A percentile compares a stretch with the other conserved stretches of the same genome.
Conservation (phyloP, 768 basidiomycete species). For the Lepiota brunneoincarnata region DNA sequence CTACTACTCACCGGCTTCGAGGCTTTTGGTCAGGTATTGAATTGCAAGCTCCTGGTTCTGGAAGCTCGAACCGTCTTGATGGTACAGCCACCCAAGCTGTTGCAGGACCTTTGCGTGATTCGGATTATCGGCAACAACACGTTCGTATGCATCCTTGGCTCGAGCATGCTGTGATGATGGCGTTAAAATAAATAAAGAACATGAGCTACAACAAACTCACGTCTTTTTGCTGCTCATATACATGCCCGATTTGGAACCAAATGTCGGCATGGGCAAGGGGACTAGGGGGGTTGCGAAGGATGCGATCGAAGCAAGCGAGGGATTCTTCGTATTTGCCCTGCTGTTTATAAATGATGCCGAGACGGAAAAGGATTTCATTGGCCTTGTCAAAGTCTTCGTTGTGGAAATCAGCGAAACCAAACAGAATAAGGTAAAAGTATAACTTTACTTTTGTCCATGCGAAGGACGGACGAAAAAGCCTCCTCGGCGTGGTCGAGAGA, state of each 20-base stretch:
- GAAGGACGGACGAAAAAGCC: slow-evolving; percentile 92
- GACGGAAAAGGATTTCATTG: slow-evolving; percentile 96
- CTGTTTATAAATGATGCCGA: slow-evolving; percentile 99
- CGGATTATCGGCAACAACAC: slow-evolving; percentile 90
- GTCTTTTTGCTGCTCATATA: slow-evolving; percentile 96
- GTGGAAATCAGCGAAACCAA: slow-evolving; percentile 20
- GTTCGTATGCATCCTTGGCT: slow-evolving; percentile 95
- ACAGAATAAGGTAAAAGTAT: slow-evolving; percentile 17
- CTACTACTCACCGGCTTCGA: slow-evolving; percentile 84
- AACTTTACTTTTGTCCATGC: slow-evolving; percentile 90
- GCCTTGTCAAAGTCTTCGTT: slow-evolving; percentile 91
- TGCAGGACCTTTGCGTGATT: slow-evolving; percentile 96
- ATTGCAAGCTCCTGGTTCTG: slow-evolving; percentile 96
- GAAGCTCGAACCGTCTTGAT: slow-evolving; percentile 92
- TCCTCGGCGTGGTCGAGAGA: slow-evolving; percentile 99
- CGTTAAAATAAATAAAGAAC: slow-evolving; percentile 6
- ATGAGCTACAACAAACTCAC: slow-evolving; percentile 44
- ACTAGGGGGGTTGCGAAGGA: slow-evolving; percentile 91
- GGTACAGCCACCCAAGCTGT: slow-evolving; percentile 97
- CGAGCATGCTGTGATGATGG: slow-evolving; percentile 61
- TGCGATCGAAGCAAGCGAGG: slow-evolving; percentile 92
- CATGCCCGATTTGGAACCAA: slow-evolving; percentile 99
- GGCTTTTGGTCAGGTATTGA: slow-evolving; percentile 87
- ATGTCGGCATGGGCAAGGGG: slow-evolving; percentile 97
- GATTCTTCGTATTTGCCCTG: slow-evolving; percentile 91